phyloP scores from a whole-genome alignment of 2,329 filamentous ascomycete genomes.

The Juglanconis juglandina region DNA sequence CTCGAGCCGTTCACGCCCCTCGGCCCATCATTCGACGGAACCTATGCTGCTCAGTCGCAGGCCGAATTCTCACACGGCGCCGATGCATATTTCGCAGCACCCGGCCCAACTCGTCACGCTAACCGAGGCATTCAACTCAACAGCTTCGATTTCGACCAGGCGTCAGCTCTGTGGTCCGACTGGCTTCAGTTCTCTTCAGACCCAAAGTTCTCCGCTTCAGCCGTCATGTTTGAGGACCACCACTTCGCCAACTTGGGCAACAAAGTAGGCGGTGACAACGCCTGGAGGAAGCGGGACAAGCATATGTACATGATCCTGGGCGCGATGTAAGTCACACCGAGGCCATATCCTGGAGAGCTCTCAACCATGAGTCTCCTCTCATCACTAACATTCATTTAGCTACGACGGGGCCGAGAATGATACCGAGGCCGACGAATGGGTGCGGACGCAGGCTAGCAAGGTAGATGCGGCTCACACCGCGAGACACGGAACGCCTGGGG shows the following conservation, averaged over 20 bases:
- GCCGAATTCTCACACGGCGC: not conserved
- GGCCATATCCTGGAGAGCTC: not conserved
- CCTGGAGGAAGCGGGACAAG: not conserved
- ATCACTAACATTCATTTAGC: not conserved
- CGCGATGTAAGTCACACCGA: not conserved
- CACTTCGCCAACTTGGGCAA: not conserved
- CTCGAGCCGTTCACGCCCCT: not conserved
- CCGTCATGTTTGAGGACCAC: not conserved
- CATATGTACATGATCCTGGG: constrained; percentile 1
- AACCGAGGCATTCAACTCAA: not conserved
- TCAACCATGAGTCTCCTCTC: not conserved
- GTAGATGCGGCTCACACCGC: not conserved
- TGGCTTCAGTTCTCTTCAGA: not conserved
- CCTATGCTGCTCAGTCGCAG: not conserved
- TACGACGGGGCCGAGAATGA: not conserved
- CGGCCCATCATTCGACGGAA: not conserved
- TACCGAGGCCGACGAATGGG: not conserved
- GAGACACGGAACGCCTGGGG: not conserved
- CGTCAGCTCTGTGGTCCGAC: not conserved
- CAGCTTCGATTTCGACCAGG: not conserved
- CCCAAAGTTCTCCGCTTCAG: not conserved
- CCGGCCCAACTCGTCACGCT: not conserved
- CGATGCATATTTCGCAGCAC: not conserved
- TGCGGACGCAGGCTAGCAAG: not conserved
- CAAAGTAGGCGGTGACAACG: constrained; percentile 3